Evolutionary conservation across 305 asterid species (phyloP).

Genomic region (Ilex paraguariensis): DNA sequence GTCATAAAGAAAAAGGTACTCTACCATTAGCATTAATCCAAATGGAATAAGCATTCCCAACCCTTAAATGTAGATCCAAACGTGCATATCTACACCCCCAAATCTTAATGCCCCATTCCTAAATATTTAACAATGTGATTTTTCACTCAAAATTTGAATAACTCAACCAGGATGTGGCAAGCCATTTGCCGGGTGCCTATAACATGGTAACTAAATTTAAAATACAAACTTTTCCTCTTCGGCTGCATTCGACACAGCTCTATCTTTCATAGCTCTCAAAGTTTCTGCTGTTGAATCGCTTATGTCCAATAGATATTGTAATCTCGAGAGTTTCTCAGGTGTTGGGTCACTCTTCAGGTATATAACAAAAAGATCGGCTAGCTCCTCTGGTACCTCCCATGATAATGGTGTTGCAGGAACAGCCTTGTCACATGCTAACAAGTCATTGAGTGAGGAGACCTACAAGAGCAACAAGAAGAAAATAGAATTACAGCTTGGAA

Average conservation of each 20-base stretch:
- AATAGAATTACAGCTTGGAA: too few species aligned
- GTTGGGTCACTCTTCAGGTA: slow-evolving; percentile 56
- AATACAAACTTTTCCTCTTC: slow-evolving; percentile 69
- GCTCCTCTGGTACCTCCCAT: slow-evolving; percentile 84
- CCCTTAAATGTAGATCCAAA: too few species aligned
- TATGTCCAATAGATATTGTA: slow-evolving; percentile 76
- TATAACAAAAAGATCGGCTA: slow-evolving; percentile 59
- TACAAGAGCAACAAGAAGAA: slow-evolving; percentile 22
- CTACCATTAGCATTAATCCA: too few species aligned
- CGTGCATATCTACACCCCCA: too few species aligned
- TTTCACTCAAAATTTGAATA: too few species aligned
- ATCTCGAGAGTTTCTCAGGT: slow-evolving; percentile 58
- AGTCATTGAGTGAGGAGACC: slow-evolving; percentile 84
- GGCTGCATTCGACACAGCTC: slow-evolving; percentile 34
- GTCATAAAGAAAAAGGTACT: too few species aligned
- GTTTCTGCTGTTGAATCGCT: slow-evolving; percentile 74
- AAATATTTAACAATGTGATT: too few species aligned
- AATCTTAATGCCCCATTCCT: too few species aligned
- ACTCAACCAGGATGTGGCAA: too few species aligned
- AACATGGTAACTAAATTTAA: slow-evolving; percentile 10
- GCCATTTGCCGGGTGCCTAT: not conserved
- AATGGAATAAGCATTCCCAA: too few species aligned
- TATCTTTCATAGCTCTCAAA: slow-evolving; percentile 44
- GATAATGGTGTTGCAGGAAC: slow-evolving; percentile 71
- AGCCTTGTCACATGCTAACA: slow-evolving; percentile 95